Base-by-base conservation (phyloP, 371 early-diverging fungal species). In the Rhizopus arrhizus region DNA sequence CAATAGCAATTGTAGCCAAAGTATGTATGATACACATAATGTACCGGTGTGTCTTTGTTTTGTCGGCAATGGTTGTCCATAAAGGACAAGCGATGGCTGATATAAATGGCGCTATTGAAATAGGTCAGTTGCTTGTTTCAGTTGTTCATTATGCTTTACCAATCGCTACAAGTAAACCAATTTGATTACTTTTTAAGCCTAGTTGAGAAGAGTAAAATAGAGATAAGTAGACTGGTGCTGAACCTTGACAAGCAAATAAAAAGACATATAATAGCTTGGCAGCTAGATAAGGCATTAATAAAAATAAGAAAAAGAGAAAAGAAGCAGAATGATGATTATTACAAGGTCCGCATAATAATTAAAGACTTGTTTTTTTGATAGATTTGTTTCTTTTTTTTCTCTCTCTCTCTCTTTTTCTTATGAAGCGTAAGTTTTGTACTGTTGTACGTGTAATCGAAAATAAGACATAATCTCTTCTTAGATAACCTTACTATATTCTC, bases 1-100 rank as follows among this genome's bases (percentile, higher is more conserved):
- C 81, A 56, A 81, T 78, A 35, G 78, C 74, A 2, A 81, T 32
- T 2, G 81, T 81, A 3, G 81, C 81, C 29, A 78, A 61, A 3
- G 78, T 81, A 54, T 81, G 81, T 2, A 81, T 65, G 41, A 81
- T 68, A 52, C 81, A 81, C 78, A 81, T 78, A 10, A 81, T 81
- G 50, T 74, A 78, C 3, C 77, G 58, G 49, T 81, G 81, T 2
- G 78, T 75, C 29, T 76, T 75, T 6, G 78, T 78, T 63, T 76
- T 78, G 59, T 81, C 81, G 2, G 81, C 81, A 22, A 81, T 59
- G 3, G 78, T 61, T 28, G 81, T 69, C 81, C 81, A 81, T 59
- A 81, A 58, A 3, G 81, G 81, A 65, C 81, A 81, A 15, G 81
- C 81, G 2, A 81, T 69, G 41, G 81, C 81, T 12, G 81, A 81